These are phyloP conservation scores for Trichoderma sp. DNA, from an alignment of 2,329 filamentous ascomycete genomes.

Conservation along the genomic window DNA sequence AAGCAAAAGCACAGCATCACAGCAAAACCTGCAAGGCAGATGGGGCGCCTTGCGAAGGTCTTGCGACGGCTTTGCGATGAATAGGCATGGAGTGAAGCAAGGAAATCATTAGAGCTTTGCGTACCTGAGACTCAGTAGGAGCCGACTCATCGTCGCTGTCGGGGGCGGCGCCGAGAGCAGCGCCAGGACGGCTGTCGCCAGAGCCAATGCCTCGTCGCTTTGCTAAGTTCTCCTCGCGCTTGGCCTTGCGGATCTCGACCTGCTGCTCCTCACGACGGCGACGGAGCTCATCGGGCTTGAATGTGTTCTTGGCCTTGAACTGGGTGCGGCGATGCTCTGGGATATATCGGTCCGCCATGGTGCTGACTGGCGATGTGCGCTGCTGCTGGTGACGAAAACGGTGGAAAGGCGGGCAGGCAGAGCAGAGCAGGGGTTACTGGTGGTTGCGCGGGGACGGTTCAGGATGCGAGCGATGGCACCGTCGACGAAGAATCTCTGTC, in stretches of 20 bases:
- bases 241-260: slow-evolving; percentile 97
- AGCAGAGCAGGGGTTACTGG: background rate
- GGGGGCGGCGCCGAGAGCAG: slow-evolving; percentile 80
- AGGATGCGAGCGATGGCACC: slow-evolving; percentile 14
- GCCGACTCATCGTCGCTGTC: slow-evolving; percentile 97
- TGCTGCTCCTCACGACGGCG: slow-evolving; percentile 98
- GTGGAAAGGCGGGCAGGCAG: slow-evolving; percentile 22
- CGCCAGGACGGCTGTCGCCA: slow-evolving; percentile 76
- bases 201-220: slow-evolving; percentile 94
- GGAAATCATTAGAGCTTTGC: background rate
- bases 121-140: slow-evolving; percentile 94
- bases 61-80: background rate
- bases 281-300: slow-evolving; percentile 98
- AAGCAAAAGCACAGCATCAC: slow-evolving; percentile 24
- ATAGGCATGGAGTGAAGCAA: slow-evolving; percentile 20
- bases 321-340: slow-evolving; percentile 98
- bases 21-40: slow-evolving; percentile 9
- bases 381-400: slow-evolving; percentile 18
- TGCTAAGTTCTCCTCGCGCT: slow-evolving; percentile 98
- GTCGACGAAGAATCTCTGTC: slow-evolving; percentile 6
- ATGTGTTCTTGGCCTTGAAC: slow-evolving; percentile 99
- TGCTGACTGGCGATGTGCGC: slow-evolving; percentile 46
- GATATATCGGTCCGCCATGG: slow-evolving; percentile 98
- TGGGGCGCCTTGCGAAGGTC: background rate
- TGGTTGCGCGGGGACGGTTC: slow-evolving; percentile 32